Base-by-base conservation (phyloP, 352 stramenopile genomes). In the Elongisporangium undulatum region DNA sequence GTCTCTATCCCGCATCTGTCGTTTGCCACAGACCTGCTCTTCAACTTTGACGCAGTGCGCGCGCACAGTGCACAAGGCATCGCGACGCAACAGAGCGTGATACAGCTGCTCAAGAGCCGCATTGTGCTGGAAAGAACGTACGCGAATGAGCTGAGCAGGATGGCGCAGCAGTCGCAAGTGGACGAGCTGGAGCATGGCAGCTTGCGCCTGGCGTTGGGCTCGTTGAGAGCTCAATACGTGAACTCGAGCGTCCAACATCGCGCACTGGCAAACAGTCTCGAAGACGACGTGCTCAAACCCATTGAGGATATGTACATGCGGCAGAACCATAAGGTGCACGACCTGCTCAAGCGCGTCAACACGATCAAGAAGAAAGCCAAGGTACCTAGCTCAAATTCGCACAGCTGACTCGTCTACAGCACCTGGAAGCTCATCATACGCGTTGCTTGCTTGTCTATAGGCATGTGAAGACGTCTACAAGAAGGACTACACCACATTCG, bases 161-260 rank as follows among this genome's bases (percentile, higher is more conserved):
- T 95, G 66, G 77, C 82, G 5, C 74, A 80, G 24, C 68, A 72
- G 29, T 85, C 78, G 24, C 70, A 78, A 23, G 59, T 91, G 2
- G 79, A 92, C 5, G 77, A 86, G 34, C 58, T 78, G 19, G 79
- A 86, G 45, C 59, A 77, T 20, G 71, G 78, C 38, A 84, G 73
- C 20, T 81, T 82, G 63, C 69, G 81, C 48, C 71, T 74, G 45
- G 83, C 85, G 2, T 72, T 93, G 39, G 71, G 68, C 4, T 79
- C 71, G 54, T 65, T 95, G 53, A 71, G 72, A 54, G 75, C 78
- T 3, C 85, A 93, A 68, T 95, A 93, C 55, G 55, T 88, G 48
- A 93, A 95, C 67, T 88, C 82, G 39, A 91, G 85, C 38, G 82
- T 90, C 51, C 85, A 95, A 65, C 85, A 95, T 62, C 72, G 77